Percentiles rank a stretch among this genome's conserved stretches.
These are phyloP conservation scores for Plantago rigida DNA, from an alignment of 305 asterid genomes.

Conservation along the genomic window DNA sequence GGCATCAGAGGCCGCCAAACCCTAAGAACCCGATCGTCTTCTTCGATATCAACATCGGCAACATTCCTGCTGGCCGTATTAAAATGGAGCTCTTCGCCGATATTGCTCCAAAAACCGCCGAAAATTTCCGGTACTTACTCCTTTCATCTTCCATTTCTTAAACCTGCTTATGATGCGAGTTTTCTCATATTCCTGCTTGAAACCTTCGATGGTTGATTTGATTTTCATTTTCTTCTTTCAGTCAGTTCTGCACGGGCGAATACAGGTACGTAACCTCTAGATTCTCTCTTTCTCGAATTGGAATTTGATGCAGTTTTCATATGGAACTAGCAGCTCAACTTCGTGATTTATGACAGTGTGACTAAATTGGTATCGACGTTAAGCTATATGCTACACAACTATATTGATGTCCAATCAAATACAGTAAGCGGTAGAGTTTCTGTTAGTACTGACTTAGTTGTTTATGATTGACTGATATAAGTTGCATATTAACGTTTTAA, in stretches of 20 bases:
- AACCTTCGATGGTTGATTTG: neutral
- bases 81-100: constrained; percentile 97
- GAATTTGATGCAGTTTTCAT: too few species aligned
- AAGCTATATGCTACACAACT: too few species aligned
- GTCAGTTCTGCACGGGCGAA: constrained; percentile 95
- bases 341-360: too few species aligned
- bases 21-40: constrained; percentile 86
- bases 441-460: too few species aligned
- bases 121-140: constrained; percentile 59
- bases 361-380: too few species aligned
- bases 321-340: too few species aligned
- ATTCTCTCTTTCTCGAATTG: neutral
- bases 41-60: constrained; percentile 84
- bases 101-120: constrained; percentile 84
- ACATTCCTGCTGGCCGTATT: constrained; percentile 89
- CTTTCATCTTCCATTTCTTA: neutral
- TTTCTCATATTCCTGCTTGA: neutral
- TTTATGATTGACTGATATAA: too few species aligned
- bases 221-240: constrained; percentile 23
- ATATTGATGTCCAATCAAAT: too few species aligned
- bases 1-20: constrained; percentile 95
- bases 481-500: too few species aligned
- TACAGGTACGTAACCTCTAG: constrained; percentile 45
- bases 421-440: too few species aligned
- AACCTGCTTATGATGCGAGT: neutral